Evolutionary conservation across 352 stramenopile species (phyloP).

Genomic region (Globisporangium camurandrum): DNA sequence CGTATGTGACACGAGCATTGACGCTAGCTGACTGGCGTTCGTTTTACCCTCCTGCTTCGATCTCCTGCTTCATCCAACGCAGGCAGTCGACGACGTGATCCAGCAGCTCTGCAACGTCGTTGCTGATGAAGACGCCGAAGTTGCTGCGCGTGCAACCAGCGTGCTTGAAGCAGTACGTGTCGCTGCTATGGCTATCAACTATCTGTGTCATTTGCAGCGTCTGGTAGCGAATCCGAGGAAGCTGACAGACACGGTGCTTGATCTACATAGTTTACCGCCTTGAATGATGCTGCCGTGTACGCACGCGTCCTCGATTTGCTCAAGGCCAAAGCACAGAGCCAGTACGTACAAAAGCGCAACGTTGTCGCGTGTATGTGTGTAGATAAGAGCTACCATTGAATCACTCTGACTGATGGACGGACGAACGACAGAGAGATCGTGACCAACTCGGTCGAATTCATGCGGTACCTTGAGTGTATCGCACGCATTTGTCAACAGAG

Average conservation of each 20-base stretch:
- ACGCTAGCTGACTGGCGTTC: no score
- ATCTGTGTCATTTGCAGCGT: neutral
- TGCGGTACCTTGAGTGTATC: conserved; percentile 73
- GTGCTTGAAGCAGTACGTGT: conserved; percentile 52
- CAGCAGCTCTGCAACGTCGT: conserved; percentile 49
- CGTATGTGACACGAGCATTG: neutral
- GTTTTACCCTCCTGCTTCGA: no score
- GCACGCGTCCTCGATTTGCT: conserved; percentile 44
- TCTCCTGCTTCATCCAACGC: no score
- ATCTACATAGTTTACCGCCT: conserved; percentile 31
- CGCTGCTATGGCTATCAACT: neutral
- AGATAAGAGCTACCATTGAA: no score
- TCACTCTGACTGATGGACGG: no score
- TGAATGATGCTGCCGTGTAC: conserved; percentile 33
- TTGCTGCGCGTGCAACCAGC: conserved; percentile 50
- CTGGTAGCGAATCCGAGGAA: neutral
- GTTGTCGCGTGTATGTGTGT: no score
- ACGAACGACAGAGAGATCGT: conserved; percentile 23
- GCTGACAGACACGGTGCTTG: no score
- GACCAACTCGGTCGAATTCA: conserved; percentile 59
- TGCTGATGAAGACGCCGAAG: conserved; percentile 62
- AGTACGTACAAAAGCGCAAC: conserved; percentile 19
- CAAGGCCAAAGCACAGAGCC: conserved; percentile 32
- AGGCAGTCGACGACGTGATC: conserved; percentile 44
- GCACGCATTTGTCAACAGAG: conserved; percentile 50